Evolutionary conservation across 2,329 filamentous ascomycete species (phyloP).

Genomic region (Beauveria sp.): DNA sequence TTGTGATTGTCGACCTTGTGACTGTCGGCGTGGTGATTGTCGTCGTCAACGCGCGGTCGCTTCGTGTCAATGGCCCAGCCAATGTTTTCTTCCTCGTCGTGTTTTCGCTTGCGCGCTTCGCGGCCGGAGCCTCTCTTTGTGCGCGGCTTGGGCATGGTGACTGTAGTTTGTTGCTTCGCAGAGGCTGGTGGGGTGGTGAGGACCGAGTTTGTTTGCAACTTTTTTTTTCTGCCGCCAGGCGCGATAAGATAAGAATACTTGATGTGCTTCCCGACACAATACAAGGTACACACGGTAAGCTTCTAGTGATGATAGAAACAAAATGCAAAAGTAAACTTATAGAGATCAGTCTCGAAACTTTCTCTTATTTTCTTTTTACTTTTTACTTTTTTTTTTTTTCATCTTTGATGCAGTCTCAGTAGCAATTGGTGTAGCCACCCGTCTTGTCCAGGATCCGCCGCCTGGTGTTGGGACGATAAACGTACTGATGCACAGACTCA

Average conservation of each 20-base stretch:
- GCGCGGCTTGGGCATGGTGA: slow-evolving; percentile 35
- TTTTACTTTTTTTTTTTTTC: too few relatives aligned
- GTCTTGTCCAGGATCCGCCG: too few relatives aligned
- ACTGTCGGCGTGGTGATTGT: slow-evolving; percentile 14
- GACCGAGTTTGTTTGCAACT: not conserved
- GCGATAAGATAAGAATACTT: slow-evolving; percentile 9
- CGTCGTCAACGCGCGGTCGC: slow-evolving; percentile 19
- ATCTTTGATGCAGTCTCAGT: too few relatives aligned
- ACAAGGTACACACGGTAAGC: too few relatives aligned
- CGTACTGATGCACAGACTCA: too few relatives aligned
- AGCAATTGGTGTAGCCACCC: too few relatives aligned
- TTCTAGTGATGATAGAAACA: too few relatives aligned
- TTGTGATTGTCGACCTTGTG: slow-evolving; percentile 15
- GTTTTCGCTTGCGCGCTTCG: slow-evolving; percentile 35
- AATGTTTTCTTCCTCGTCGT: slow-evolving; percentile 20
- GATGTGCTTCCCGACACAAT: not conserved
- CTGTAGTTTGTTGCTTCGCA: slow-evolving; percentile 5
- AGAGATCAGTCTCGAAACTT: too few relatives aligned
- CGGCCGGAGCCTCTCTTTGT: slow-evolving; percentile 32
- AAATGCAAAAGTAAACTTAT: too few relatives aligned
- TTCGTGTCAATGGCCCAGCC: slow-evolving; percentile 16
- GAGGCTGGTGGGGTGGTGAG: not conserved
- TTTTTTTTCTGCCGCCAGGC: not conserved
- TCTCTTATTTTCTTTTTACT: too few relatives aligned
- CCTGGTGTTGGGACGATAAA: too few relatives aligned